These are phyloP conservation scores for Talinum fruticosum DNA, from an alignment of 148 eudicot genomes.

Conservation along the genomic window DNA sequence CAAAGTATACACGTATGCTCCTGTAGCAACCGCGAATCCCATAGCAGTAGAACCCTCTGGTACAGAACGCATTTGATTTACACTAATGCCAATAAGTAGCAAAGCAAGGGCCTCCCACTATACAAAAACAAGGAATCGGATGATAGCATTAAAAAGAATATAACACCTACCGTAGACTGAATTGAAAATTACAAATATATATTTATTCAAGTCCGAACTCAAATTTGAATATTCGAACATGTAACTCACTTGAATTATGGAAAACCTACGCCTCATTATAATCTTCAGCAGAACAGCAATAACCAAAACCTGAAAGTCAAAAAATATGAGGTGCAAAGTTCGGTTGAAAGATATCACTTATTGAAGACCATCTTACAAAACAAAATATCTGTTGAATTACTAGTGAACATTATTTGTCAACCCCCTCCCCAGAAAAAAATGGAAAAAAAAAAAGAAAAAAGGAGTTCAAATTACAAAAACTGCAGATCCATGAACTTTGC, in stretches of 20 bases:
- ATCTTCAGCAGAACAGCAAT: constrained; percentile 85
- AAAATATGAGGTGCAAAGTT: neutral
- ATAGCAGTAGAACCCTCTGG: constrained; percentile 70
- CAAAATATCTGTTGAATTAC: no score
- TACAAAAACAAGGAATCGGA: neutral
- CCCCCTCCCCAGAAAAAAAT: no score
- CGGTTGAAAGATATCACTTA: neutral
- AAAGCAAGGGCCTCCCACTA: constrained; percentile 99
- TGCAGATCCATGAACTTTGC: neutral
- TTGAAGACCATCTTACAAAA: neutral
- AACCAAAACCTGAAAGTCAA: constrained; percentile 76
- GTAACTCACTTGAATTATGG: constrained; percentile 80
- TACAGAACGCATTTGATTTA: constrained; percentile 76
- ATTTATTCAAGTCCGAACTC: neutral
- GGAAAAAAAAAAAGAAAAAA: no score
- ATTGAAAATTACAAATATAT: constrained; percentile 3
- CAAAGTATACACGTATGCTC: constrained; percentile 78
- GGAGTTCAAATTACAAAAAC: no score
- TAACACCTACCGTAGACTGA: no score
- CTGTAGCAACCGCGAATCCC: constrained; percentile 78
- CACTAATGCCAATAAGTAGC: constrained; percentile 90
- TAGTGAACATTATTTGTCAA: no score
- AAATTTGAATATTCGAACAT: neutral
- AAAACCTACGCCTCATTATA: constrained; percentile 85
- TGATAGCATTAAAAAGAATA: constrained; percentile 6